phyloP scores from a whole-genome alignment of 164 flowering plant species.

The Chimonanthus praecox region DNA sequence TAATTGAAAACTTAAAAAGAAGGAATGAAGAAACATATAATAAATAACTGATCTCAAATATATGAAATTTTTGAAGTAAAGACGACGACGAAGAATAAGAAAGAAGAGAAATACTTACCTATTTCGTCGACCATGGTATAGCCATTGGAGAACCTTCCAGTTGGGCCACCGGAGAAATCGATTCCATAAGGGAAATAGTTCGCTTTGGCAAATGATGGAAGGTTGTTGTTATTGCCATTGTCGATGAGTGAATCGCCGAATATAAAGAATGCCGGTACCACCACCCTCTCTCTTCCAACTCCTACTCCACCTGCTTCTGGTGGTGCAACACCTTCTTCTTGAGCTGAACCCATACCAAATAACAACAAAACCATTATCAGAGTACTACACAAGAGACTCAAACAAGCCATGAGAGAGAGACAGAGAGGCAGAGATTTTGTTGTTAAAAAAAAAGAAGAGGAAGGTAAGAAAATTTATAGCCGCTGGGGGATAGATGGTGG shows the following conservation, averaged over 20 bases:
- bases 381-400: not conserved
- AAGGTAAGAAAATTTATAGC: not conserved
- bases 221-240: constrained; percentile 69
- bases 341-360: not conserved
- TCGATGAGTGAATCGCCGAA: constrained; percentile 78
- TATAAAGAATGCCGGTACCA: constrained; percentile 64
- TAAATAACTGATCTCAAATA: no score
- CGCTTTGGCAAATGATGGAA: constrained; percentile 77
- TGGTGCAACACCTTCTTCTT: not conserved
- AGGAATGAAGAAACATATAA: no score
- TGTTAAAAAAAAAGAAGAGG: not conserved
- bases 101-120: constrained; percentile 19
- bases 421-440: not conserved
- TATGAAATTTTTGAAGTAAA: no score
- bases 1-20: no score
- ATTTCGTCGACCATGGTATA: constrained; percentile 71
- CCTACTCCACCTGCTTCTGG: not conserved
- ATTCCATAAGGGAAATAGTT: constrained; percentile 87
- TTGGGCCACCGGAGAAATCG: constrained; percentile 72
- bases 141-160: constrained; percentile 91
- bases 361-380: not conserved
- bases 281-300: constrained; percentile 11
- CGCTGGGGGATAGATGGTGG: not conserved
- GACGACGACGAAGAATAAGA: not conserved
- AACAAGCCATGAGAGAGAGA: not conserved